Conservation (phyloP, 2,329 filamentous ascomycete genomes). For the Ilyonectria destructans region DNA sequence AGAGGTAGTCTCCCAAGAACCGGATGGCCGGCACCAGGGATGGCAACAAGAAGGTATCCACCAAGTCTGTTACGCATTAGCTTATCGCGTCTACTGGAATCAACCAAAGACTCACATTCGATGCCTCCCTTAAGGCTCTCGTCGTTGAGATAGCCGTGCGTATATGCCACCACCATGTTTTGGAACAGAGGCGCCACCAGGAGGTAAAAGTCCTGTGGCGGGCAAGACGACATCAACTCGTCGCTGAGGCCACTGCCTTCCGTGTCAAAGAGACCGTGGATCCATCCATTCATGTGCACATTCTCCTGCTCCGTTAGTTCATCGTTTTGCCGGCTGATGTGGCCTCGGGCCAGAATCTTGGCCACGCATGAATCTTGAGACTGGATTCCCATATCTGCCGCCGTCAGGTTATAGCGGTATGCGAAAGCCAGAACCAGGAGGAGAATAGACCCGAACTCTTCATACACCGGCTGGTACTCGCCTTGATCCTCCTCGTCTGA, state of each 20-base stretch:
- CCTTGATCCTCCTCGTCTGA: constrained; percentile 86
- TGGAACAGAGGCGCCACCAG: constrained; percentile 84
- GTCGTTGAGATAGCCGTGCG: constrained; percentile 76
- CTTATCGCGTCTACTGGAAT: background rate
- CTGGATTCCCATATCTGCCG: constrained; percentile 75
- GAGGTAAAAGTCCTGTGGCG: constrained; percentile 86
- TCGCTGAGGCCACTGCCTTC: constrained; percentile 83
- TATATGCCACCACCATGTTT: constrained; percentile 81
- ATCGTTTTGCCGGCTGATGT: constrained; percentile 70
- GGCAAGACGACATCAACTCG: constrained; percentile 86
- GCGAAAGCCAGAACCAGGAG: constrained; percentile 82
- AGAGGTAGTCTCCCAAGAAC: constrained; percentile 81
- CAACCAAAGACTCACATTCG: constrained; percentile 72
- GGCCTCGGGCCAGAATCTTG: constrained; percentile 74
- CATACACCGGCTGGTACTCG: constrained; percentile 89
- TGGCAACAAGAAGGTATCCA: constrained; percentile 86
- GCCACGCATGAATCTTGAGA: constrained; percentile 78
- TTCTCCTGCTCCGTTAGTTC: constrained; percentile 77
- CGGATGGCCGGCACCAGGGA: constrained; percentile 82
- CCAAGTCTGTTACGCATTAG: constrained; percentile 70
- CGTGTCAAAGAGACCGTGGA: constrained; percentile 82
- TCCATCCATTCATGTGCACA: constrained; percentile 80
- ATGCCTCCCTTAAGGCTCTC: constrained; percentile 82
- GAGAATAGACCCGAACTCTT: constrained; percentile 86
- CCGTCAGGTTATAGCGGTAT: constrained; percentile 80